Evolutionary conservation across 2,329 filamentous ascomycete species (phyloP), one percentile per base, ranked within the genome.

Genomic region (Emergomyces orientalis): DNA sequence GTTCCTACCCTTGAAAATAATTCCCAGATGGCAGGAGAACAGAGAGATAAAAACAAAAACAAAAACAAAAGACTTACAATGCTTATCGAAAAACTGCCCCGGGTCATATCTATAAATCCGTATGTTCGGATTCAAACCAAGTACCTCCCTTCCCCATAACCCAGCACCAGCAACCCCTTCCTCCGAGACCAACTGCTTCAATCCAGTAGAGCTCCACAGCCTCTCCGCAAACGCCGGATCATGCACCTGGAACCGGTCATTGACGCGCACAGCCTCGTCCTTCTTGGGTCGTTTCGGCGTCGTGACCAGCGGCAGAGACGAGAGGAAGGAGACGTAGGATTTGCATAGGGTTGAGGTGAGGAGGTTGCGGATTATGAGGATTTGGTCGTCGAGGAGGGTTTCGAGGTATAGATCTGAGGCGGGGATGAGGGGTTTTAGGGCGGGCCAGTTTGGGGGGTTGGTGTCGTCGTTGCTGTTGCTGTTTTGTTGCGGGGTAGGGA

Each of bases 11-110:
- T 7, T n/a, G n/a, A 32, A 32, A 7, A 32, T 32, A 32, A 32
- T 32, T 7, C 32, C 7, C 32, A 32, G 3, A 32, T 7, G 3
- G 7, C 32, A 32, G 32, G 32, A 32, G 32, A 32, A 32, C 32
- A 32, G 39, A 41, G 5, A 32, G 55, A 25, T n/a, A 25, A 1
- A 61, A 30, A 27, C n/a, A 27, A 64, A 49, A 47, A 7, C 32
- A 41, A n/a, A 39, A 22, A 62, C 54, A 63, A 47, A 64, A 17
- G 51, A 83, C 88, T 70, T 83, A 93, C 90, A 97, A 74, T 97
- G 93, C 69, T 90, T 88, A 71, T 91, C 91, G 73, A 97, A 97
- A 73, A 92, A 96, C 72, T 97, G 91, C 0, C 90, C 90, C 67
- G 88, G 84, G 0, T 82, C 84, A 75, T 97, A 97, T 27, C 92